phyloP scores from a whole-genome alignment of 371 early-diverging fungal genomes.

The Mucor ambiguus region DNA sequence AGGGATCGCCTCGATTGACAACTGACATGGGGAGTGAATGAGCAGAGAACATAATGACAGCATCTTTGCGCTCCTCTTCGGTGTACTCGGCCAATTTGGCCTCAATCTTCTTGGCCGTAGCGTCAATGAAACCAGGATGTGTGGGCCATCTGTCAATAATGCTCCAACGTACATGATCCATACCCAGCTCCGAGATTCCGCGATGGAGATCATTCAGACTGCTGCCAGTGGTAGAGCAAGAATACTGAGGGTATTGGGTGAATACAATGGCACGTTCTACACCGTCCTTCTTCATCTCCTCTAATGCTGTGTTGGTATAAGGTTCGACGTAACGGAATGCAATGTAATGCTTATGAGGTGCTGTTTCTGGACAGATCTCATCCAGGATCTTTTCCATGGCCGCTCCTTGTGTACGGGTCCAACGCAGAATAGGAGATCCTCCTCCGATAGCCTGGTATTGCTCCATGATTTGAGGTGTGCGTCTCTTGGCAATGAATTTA shows the following conservation, averaged over 20 bases:
- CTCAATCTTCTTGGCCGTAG: slow-evolving; percentile 79
- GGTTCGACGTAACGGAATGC: slow-evolving; percentile 94
- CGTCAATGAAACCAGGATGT: slow-evolving; percentile 85
- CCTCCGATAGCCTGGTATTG: slow-evolving; percentile 95
- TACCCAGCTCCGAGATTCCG: slow-evolving; percentile 61
- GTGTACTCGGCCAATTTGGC: slow-evolving; percentile 70
- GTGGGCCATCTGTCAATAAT: slow-evolving; percentile 95
- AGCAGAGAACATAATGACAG: slow-evolving; percentile 91
- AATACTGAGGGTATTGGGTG: slow-evolving; percentile 95
- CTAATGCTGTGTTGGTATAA: slow-evolving; percentile 72
- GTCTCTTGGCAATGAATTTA: slow-evolving; percentile 79
- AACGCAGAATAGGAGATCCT: slow-evolving; percentile 88
- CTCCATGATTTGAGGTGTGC: slow-evolving; percentile 86
- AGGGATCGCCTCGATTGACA: slow-evolving; percentile 91
- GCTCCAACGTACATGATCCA: slow-evolving; percentile 80
- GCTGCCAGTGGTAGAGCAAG: slow-evolving; percentile 94
- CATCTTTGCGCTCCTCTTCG: slow-evolving; percentile 63
- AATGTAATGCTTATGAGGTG: slow-evolving; percentile 91
- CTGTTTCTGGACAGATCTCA: slow-evolving; percentile 77
- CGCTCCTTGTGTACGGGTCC: slow-evolving; percentile 89
- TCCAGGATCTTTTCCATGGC: slow-evolving; percentile 81
- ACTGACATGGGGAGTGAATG: slow-evolving; percentile 95
- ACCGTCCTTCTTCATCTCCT: slow-evolving; percentile 80
- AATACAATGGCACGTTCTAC: slow-evolving; percentile 89
- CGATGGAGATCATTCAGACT: slow-evolving; percentile 89